Base-by-base conservation (phyloP, 73 alveolate species). In the Symbiodinium natans region DNA sequence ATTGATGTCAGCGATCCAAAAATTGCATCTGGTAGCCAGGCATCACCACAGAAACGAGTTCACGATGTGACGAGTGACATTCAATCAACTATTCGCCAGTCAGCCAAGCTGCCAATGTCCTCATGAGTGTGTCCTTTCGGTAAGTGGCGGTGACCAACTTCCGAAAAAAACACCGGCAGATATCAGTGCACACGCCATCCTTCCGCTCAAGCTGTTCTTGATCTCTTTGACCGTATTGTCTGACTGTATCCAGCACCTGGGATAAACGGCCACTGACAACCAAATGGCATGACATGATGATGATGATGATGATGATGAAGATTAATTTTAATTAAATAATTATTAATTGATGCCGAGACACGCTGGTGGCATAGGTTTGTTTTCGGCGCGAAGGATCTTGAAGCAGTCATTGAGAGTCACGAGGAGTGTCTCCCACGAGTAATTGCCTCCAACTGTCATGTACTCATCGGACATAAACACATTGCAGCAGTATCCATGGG, bases 111-210 rank as follows among this genome's bases (percentile, higher is more conserved):
- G 23, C 33, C 92, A 8, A 83, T 23, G 41, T 83, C 92, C 73
- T 83, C 92, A n/a, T 41, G 92, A 38, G 92, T 83, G 33, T 83
- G 92, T 31, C 92, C 92, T 21, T 39, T 59, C 38, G 92, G 92
- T 41, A 83, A 27, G 41, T 41, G 73, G 27, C 41, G 40, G 42
- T 83, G 92, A 25, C 92, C 73, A 15, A 73, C 92, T 15, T 83
- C 92, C 3, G 11, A 10, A 27, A 83, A 80, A 83, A 41, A 41
- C 21, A 3, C 33, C n/a, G 73, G 31, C 2, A 10, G 8, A 2
- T 9, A 83, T 73, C 21, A 83, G 31, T 10, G 31, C 39, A 11
- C 73, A 2, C 41, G 40, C 6, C 41, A 83, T 19, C 2, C 29
- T 31, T 7, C 92, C 92, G 25, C 41, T 4, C 40, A 41, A 10